Conservation (phyloP, 768 basidiomycete genomes). For the Pisolithus orientalis region DNA sequence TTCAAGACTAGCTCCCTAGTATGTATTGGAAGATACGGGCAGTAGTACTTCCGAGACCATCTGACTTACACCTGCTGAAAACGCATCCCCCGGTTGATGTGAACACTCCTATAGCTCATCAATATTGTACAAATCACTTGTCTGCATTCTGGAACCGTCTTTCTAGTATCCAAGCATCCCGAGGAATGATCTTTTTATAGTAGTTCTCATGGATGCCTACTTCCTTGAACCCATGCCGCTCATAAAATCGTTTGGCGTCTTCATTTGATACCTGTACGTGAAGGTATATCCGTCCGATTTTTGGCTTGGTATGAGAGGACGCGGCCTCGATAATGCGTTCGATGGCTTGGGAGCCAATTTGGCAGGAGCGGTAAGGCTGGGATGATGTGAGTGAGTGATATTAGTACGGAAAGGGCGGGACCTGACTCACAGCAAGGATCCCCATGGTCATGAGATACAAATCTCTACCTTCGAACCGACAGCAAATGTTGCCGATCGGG, state of each 20-base stretch:
- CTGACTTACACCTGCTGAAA: slow-evolving; percentile 11
- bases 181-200: slow-evolving; percentile 85
- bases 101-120: slow-evolving; percentile 21
- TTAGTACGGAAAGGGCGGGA: slow-evolving; percentile 8
- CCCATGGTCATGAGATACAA: slow-evolving; percentile 90
- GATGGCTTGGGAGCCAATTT: slow-evolving; percentile 67
- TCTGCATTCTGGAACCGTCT: slow-evolving; percentile 35
- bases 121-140: slow-evolving; percentile 16
- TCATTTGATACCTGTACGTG: slow-evolving; percentile 85
- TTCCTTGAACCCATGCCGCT: slow-evolving; percentile 74
- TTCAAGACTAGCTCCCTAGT: slow-evolving; percentile 11
- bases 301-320: slow-evolving; percentile 47
- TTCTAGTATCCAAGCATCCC: slow-evolving; percentile 85
- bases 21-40: slow-evolving; percentile 25
- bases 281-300: slow-evolving; percentile 67
- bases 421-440: slow-evolving; percentile 65
- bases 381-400: slow-evolving; percentile 12
- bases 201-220: slow-evolving; percentile 62
- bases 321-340: slow-evolving; percentile 64
- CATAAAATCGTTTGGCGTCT: slow-evolving; percentile 77
- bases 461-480: slow-evolving; percentile 65
- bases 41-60: slow-evolving; percentile 10
- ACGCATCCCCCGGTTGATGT: background rate
- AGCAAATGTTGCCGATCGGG: slow-evolving; percentile 84
- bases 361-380: slow-evolving; percentile 81